These are phyloP conservation scores for Rhodotorula kratochvilovae DNA, from an alignment of 768 basidiomycete species.

Conservation along the genomic window DNA sequence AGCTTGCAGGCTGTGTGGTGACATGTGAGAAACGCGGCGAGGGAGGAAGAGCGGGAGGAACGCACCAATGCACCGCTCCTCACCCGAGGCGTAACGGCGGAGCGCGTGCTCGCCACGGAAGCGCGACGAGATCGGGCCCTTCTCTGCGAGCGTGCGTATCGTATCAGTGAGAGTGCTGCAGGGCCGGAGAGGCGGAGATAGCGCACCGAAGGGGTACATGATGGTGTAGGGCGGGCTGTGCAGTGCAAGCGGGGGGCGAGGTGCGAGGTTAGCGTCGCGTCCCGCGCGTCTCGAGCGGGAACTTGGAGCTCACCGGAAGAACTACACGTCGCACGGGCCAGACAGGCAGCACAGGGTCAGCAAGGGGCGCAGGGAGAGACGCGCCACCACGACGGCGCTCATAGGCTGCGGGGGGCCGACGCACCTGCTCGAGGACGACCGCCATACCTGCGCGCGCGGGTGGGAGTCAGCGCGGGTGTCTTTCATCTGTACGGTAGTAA, in stretches of 20 bases:
- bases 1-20: constrained; percentile 93
- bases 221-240: constrained; percentile 89
- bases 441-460: constrained; percentile 71
- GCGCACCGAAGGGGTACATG: constrained; percentile 43
- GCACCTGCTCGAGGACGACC: constrained; percentile 64
- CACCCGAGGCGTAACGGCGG: constrained; percentile 91
- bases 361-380: background rate
- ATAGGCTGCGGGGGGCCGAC: background rate
- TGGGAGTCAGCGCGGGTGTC: background rate
- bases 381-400: background rate
- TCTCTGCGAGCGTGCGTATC: constrained; percentile 66
- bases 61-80: constrained; percentile 97
- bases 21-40: no score
- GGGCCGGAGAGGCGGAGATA: no score
- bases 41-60: constrained; percentile 30
- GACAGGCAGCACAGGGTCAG: background rate
- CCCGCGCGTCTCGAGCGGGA: accelerated
- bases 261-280: background rate
- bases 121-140: constrained; percentile 92
- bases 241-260: no score
- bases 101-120: constrained; percentile 98
- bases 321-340: background rate
- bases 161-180: background rate
- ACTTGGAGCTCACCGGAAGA: constrained; percentile 31
- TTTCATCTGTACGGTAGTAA: no score